A percentile compares a stretch with the other conserved stretches of the same genome.
Evolutionary conservation across 257 asterid species (phyloP).

Genomic region (Verbascum thapsus): DNA sequence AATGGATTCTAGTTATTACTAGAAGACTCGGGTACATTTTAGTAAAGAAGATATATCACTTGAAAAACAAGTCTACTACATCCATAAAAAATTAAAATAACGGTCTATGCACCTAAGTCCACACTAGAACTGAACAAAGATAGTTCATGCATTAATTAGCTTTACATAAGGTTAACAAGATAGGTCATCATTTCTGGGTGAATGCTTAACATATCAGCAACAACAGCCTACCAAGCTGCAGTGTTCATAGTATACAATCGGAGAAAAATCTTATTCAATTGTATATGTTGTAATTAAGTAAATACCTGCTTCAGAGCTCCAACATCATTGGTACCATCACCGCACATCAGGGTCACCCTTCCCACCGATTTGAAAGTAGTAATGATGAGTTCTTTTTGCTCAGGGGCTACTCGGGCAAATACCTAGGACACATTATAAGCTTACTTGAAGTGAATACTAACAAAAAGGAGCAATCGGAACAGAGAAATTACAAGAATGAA

Average conservation of each 20-base stretch:
- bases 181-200: background rate
- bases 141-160: background rate
- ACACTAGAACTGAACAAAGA: background rate
- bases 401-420: slow-evolving; percentile 98
- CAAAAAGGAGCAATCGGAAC: background rate
- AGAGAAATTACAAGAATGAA: slow-evolving; percentile 4
- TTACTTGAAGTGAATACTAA: slow-evolving; percentile 15
- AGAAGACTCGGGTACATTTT: background rate
- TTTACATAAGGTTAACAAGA: background rate
- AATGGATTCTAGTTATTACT: background rate
- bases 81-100: background rate
- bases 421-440: slow-evolving; percentile 50
- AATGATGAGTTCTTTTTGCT: slow-evolving; percentile 95
- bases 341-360: slow-evolving; percentile 94
- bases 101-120: background rate
- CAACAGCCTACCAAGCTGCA: background rate
- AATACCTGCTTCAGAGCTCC: slow-evolving; percentile 98
- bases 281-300: background rate
- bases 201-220: slow-evolving; percentile 6
- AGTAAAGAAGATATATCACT: background rate
- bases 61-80: background rate
- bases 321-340: slow-evolving; percentile 99
- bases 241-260: background rate
- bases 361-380: slow-evolving; percentile 96
- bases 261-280: slow-evolving; percentile 7